Base-by-base conservation (phyloP, 1,284 basidiomycete genomes). In the Cutaneotrichosporon sp. region DNA sequence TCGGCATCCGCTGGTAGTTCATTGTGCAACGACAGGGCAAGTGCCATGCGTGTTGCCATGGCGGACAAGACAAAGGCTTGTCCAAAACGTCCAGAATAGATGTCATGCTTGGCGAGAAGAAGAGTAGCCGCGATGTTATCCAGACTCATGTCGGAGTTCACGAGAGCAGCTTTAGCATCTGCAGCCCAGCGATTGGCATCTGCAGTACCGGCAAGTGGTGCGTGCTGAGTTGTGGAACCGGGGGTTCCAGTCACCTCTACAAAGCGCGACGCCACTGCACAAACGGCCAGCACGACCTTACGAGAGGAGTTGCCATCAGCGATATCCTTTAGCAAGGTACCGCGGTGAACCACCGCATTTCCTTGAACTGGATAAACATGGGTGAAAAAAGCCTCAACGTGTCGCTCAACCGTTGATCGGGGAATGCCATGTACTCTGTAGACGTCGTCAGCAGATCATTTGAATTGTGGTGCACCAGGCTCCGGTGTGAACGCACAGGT, bases 41-140 rank as follows among this genome's bases (percentile, higher is more conserved):
- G 21, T 0, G 56, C 52, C 45, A 53, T 57, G 22, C 61, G 51
- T 10, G 46, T 55, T 1, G 61, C 61, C 3, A 63, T 40, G 1
- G 56, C 48, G 8, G 45, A 30, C 3, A 63, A 26, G 2, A 61
- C 51, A 30, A 52, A 61, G 1, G 54, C 61, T 13, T 51, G 51
- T 3, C 35, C 36, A 33, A 56, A 61, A 9, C 53, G 49, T 4
- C 59, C 61, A 12, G 46, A 40, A 39, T 61, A 52, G 43, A 61
- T 56, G 35, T 61, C 61, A 45, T 63, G 52, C 36, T 61, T 63
- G 20, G 61, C 61, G 2, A 63, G 45, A 8, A 63, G 36, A 21
- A 63, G 57, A 8, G 61, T 54, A 4, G 56, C 46, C 2, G 61
- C 50, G 15, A 63, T 53, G 21, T 39, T 53, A 9, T 63, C 61